Evolutionary conservation across 2,329 filamentous ascomycete genomes (phyloP), one percentile per base, ranked within the genome.

Genomic region (Ophiostoma australiae): DNA sequence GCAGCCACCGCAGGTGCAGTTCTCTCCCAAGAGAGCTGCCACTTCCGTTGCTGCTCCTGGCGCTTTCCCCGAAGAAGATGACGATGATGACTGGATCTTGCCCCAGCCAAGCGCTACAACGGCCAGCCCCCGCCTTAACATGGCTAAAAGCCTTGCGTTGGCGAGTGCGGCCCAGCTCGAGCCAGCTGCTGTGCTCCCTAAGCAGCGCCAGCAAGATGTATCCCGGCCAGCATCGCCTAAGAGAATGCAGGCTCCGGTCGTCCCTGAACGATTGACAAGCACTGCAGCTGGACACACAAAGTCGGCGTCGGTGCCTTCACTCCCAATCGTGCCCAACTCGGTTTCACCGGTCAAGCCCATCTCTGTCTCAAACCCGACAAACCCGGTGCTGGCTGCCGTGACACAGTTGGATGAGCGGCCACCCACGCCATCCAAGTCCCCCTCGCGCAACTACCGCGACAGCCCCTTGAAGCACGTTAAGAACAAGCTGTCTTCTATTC

Each of bases 381-480:
- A 58, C 4, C 10, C 55, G 4, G 33, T 55, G 3, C 78, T 85
- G 35, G 80, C 80, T 10, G 83, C 87, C 15, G 89, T 83, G 8
- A 73, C 78, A 0, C 83, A 85, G 72, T 74, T 77, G 7, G 78
- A 52, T 0, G 70, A 78, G 17, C 76, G 73, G 10, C 77, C 86
- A 20, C 75, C 85, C 78, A 81, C 86, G 78, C 81, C 85, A 74
- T 78, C 81, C 2, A 88, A 87, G 75, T 89, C 87, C 0, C 86
- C 86, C 0, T 83, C 85, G 5, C 81, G 86, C 70, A 81, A 78
- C 68, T 83, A 87, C 75, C 83, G 85, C 8, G 93, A 96, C 75
- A 94, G 91, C 72, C 93, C 93, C 5, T 80, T 97, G 72, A 97
- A 94, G 79, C 93, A 95, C 69, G 94, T 95, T 37, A 98, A 97